Conservation (phyloP, 2,329 filamentous ascomycete genomes). For the Plectosphaerella plurivora region DNA sequence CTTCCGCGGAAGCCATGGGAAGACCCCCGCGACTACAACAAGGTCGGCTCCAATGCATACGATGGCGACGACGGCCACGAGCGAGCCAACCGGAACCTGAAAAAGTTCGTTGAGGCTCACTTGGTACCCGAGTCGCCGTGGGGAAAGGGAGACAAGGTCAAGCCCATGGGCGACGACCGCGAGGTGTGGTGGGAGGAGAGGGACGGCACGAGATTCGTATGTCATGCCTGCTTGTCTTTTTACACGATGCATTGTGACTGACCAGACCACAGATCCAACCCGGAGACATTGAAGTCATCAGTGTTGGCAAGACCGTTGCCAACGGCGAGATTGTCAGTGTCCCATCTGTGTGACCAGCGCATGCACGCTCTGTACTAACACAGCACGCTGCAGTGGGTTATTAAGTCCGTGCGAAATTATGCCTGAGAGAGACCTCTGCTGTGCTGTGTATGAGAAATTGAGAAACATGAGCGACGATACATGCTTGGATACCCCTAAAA, state of each 20-base stretch:
- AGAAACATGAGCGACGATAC: background rate
- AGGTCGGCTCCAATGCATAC: constrained; percentile 67
- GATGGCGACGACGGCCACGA: constrained; percentile 70
- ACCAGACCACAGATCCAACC: constrained; percentile 62
- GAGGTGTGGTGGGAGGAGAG: constrained; percentile 80
- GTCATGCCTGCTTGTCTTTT: constrained; percentile 19
- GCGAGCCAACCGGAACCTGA: constrained; percentile 71
- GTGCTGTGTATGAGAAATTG: background rate
- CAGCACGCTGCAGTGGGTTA: constrained; percentile 52
- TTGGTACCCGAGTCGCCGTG: constrained; percentile 73
- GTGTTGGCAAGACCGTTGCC: constrained; percentile 67
- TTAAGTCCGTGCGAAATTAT: constrained; percentile 49
- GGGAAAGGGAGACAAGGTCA: constrained; percentile 60
- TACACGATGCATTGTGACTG: background rate
- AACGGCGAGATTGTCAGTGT: constrained; percentile 75
- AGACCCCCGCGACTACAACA: constrained; percentile 66
- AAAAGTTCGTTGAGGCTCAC: constrained; percentile 81
- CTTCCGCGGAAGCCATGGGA: constrained; percentile 87
- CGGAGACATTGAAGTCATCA: constrained; percentile 71
- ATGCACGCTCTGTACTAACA: constrained; percentile 9
- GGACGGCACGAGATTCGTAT: constrained; percentile 62
- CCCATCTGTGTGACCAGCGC: background rate
- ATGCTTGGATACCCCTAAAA: constrained; percentile 1
- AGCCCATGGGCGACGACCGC: constrained; percentile 59
- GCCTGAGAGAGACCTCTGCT: background rate